A percentile compares a stretch with the other conserved stretches of the same genome.
phyloP scores from a whole-genome alignment of 495 filamentous ascomycete genomes.

The Friedmanniomyces endolithicus region DNA sequence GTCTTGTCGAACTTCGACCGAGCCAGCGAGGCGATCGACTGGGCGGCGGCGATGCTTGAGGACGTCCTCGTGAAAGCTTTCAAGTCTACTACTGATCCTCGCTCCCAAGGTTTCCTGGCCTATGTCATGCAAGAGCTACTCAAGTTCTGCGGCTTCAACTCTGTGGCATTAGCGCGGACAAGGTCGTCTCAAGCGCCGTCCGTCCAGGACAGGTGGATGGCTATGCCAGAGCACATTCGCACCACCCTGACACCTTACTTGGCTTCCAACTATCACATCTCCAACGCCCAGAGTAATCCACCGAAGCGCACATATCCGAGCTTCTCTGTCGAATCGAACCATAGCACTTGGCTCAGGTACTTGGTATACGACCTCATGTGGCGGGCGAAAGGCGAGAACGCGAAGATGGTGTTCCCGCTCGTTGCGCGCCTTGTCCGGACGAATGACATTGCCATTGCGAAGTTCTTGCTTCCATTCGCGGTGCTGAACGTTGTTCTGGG shows the following conservation, averaged over 20 bases:
- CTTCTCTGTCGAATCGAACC: conserved; percentile 49
- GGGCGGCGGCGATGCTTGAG: conserved; percentile 72
- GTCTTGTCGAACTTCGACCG: conserved; percentile 74
- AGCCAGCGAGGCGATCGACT: conserved; percentile 69
- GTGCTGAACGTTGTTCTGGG: conserved; percentile 66
- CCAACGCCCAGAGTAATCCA: conserved; percentile 35
- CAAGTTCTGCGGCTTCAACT: conserved; percentile 51
- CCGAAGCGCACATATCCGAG: conserved; percentile 58
- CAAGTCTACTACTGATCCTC: conserved; percentile 71
- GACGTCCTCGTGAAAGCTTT: conserved; percentile 84
- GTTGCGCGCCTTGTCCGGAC: conserved; percentile 67
- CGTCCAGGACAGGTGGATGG: conserved; percentile 58
- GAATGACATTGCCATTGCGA: conserved; percentile 69
- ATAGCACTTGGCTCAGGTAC: conserved; percentile 65
- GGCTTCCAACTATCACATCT: conserved; percentile 66
- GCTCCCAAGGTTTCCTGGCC: conserved; percentile 76
- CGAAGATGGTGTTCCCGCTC: conserved; percentile 61
- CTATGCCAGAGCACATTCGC: conserved; percentile 58
- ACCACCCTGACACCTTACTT: conserved; percentile 77
- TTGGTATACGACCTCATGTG: conserved; percentile 73
- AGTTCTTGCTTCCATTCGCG: conserved; percentile 76
- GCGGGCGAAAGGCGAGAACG: conserved; percentile 55
- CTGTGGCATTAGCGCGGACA: conserved; percentile 40
- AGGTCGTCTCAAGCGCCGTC: conserved; percentile 40
- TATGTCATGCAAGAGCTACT: conserved; percentile 90